Percentiles rank a stretch among this genome's conserved stretches.
Conservation (phyloP, 1,284 basidiomycete genomes). For the Gymnopus androsaceus region DNA sequence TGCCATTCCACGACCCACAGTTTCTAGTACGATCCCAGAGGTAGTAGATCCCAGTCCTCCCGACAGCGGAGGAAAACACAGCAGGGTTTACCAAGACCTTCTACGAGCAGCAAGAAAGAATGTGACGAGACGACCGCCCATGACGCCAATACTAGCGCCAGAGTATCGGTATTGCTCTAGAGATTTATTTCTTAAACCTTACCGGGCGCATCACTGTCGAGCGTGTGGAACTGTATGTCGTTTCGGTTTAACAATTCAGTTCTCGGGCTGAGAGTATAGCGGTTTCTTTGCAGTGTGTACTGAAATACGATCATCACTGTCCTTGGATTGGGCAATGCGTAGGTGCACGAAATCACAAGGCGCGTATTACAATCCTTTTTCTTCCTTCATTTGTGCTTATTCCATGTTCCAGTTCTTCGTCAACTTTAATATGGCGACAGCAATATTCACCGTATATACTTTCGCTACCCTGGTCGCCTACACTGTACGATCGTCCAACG, state of each 20-base stretch:
- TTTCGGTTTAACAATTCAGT: conserved; percentile 4
- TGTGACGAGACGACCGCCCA: conserved; percentile 40
- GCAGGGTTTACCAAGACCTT: background rate
- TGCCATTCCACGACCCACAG: conserved; percentile 1
- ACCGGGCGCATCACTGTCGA: conserved; percentile 76
- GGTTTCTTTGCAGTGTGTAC: conserved; percentile 51
- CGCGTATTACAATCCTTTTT: conserved; percentile 23
- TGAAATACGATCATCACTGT: conserved; percentile 80
- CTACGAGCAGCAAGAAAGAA: background rate
- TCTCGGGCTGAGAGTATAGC: background rate
- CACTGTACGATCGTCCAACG: conserved; percentile 35
- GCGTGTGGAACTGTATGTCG: conserved; percentile 64
- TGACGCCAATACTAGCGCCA: conserved; percentile 51
- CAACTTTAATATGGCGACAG: conserved; percentile 66
- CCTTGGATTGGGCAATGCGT: conserved; percentile 86
- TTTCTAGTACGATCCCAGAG: background rate
- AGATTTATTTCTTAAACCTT: conserved; percentile 66
- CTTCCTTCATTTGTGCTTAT: background rate
- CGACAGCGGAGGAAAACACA: too few relatives aligned
- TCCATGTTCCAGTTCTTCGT: conserved; percentile 58
- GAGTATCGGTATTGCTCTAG: conserved; percentile 60
- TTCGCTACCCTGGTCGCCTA: conserved; percentile 57
- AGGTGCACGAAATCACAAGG: conserved; percentile 79
- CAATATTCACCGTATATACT: conserved; percentile 59
- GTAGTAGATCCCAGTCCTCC: background rate